phyloP scores from a whole-genome alignment of 805 yeast species.

The Barnettozyma siamensis region DNA sequence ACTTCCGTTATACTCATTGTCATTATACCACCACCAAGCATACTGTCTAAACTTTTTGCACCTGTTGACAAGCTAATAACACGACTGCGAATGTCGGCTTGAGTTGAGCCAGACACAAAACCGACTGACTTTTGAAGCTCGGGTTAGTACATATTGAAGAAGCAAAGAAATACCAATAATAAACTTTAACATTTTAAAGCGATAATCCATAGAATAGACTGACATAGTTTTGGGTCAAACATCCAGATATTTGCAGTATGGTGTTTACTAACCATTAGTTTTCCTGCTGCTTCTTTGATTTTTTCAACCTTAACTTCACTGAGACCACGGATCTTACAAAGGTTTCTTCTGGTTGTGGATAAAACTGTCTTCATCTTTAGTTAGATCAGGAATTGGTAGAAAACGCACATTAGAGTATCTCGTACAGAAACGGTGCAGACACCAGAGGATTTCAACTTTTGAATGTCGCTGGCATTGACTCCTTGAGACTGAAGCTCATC shows the following conservation, averaged over 20 bases:
- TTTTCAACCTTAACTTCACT: constrained; percentile 76
- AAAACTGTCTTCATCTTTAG: constrained; percentile 36
- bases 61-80: constrained; percentile 69
- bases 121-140: constrained; percentile 64
- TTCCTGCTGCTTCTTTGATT: constrained; percentile 67
- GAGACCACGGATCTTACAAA: constrained; percentile 62
- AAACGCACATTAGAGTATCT: constrained; percentile 23
- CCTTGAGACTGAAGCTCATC: constrained; percentile 61
- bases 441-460: constrained; percentile 61
- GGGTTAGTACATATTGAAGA: too few relatives aligned
- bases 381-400: too few relatives aligned
- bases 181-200: too few relatives aligned
- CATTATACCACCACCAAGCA: constrained; percentile 71
- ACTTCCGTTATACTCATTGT: constrained; percentile 76
- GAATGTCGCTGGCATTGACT: constrained; percentile 65
- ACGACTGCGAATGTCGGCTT: constrained; percentile 56
- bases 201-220: too few relatives aligned
- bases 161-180: too few relatives aligned
- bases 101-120: constrained; percentile 68
- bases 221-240: too few relatives aligned
- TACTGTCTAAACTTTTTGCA: constrained; percentile 58
- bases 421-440: constrained; percentile 61
- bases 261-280: constrained; percentile 33
- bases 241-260: too few relatives aligned
- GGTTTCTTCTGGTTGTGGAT: constrained; percentile 58